Evolutionary conservation across 106 monocot species (phyloP).

Genomic region (Allium cepa): DNA sequence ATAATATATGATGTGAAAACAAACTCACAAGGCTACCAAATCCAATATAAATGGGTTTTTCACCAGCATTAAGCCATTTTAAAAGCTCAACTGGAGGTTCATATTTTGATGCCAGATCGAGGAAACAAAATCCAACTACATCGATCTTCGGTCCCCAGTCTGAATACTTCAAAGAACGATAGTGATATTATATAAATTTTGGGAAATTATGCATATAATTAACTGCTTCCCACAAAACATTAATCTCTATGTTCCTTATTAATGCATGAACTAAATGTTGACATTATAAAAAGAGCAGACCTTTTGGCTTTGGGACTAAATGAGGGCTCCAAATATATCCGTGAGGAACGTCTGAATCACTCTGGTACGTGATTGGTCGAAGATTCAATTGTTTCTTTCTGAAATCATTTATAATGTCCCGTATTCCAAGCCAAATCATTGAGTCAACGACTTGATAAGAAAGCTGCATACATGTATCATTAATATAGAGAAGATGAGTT

Average conservation of each 20-base stretch:
- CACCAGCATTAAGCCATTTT: conserved; percentile 74
- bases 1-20: background rate
- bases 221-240: background rate
- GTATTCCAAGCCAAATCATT: conserved; percentile 80
- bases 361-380: conserved; percentile 66
- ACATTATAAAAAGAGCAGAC: conserved; percentile 12
- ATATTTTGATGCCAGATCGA: conserved; percentile 91
- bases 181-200: background rate
- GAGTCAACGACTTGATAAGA: conserved; percentile 54
- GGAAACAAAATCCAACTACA: conserved; percentile 94
- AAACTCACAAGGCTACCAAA: conserved; percentile 94
- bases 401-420: conserved; percentile 80
- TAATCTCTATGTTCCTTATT: background rate
- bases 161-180: conserved; percentile 16
- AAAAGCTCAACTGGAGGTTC: conserved; percentile 62
- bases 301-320: conserved; percentile 83
- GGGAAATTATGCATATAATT: background rate
- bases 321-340: conserved; percentile 87
- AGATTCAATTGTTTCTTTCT: conserved; percentile 69
- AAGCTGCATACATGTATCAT: conserved; percentile 20
- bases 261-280: background rate
- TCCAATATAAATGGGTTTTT: conserved; percentile 86
- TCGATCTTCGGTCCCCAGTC: conserved; percentile 93
- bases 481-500: background rate
- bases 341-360: conserved; percentile 55